phyloP scores from a whole-genome alignment of 345 rosid species.

The Gossypium sturtianum region DNA sequence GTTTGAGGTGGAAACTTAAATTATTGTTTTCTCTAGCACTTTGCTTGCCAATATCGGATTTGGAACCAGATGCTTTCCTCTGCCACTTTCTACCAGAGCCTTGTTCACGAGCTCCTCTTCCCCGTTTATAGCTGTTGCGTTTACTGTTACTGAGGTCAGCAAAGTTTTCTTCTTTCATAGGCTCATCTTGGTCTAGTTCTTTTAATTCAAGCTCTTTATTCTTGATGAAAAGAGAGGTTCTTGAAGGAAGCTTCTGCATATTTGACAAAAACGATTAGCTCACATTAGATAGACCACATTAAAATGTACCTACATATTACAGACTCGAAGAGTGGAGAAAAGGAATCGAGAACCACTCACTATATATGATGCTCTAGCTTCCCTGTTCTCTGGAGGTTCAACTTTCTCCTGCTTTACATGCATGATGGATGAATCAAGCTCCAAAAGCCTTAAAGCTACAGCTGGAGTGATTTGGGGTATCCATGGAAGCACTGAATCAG shows the following conservation, averaged over 20 bases:
- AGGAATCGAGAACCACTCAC: slow-evolving; percentile 40
- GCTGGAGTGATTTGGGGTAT: slow-evolving; percentile 85
- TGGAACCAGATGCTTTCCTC: slow-evolving; percentile 40
- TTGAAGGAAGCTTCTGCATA: slow-evolving; percentile 57
- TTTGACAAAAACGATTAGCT: slow-evolving; percentile 4
- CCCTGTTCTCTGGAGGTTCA: slow-evolving; percentile 42
- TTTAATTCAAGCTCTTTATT: slow-evolving; percentile 39
- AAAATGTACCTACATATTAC: neutral
- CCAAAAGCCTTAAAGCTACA: slow-evolving; percentile 78
- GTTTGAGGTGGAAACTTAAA: slow-evolving; percentile 35
- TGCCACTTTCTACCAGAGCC: slow-evolving; percentile 46
- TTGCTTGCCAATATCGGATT: slow-evolving; percentile 31
- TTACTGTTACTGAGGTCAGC: slow-evolving; percentile 26
- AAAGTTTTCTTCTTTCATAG: slow-evolving; percentile 31
- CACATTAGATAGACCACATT: neutral
- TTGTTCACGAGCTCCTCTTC: slow-evolving; percentile 48
- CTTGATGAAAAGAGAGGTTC: slow-evolving; percentile 35
- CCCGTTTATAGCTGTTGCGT: slow-evolving; percentile 51
- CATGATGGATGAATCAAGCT: slow-evolving; percentile 60
- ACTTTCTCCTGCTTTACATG: slow-evolving; percentile 55
- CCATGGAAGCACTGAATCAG: slow-evolving; percentile 79
- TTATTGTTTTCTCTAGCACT: slow-evolving; percentile 32
- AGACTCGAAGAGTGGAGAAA: neutral
- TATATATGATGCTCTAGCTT: slow-evolving; percentile 32
- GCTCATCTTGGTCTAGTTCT: slow-evolving; percentile 34